phyloP scores from a whole-genome alignment of 2,329 filamentous ascomycete genomes.

The Aspergillus intermedius region DNA sequence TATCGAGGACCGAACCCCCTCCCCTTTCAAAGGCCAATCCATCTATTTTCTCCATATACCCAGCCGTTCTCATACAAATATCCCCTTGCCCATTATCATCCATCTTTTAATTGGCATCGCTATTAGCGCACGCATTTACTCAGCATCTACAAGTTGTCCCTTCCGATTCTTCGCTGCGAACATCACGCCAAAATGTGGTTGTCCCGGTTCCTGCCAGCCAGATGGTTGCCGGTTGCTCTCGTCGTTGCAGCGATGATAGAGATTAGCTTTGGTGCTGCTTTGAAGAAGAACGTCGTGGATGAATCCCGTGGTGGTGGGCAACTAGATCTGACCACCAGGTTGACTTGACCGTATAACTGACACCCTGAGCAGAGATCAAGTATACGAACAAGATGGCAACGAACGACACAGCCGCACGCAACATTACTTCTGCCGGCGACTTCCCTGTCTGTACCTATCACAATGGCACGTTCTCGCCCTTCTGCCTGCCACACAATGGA shows the following conservation, averaged over 20 bases:
- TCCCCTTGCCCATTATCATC: not conserved
- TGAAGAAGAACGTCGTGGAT: not conserved
- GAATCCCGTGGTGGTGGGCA: not conserved
- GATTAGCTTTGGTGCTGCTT: not conserved
- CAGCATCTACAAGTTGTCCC: not conserved
- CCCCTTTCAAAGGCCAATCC: not conserved
- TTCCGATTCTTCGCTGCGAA: not conserved
- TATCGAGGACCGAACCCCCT: not conserved
- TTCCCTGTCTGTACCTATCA: conserved; percentile 28
- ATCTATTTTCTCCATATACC: not conserved
- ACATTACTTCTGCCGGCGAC: conserved; percentile 12
- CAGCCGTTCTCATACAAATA: not conserved
- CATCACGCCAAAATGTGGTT: not conserved
- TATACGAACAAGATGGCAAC: conserved; percentile 2
- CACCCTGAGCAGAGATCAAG: not conserved
- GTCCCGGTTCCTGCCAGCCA: not conserved
- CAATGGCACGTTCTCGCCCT: conserved; percentile 18
- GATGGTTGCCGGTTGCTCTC: not conserved
- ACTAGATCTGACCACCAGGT: too few relatives aligned
- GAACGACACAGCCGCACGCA: not conserved
- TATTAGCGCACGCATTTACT: not conserved
- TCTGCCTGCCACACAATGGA: conserved; percentile 31
- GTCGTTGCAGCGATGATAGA: not conserved
- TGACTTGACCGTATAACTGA: not conserved
- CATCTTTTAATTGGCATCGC: not conserved